Base-by-base conservation (phyloP, 1,284 basidiomycete species). In the Naganishia cerealis region DNA sequence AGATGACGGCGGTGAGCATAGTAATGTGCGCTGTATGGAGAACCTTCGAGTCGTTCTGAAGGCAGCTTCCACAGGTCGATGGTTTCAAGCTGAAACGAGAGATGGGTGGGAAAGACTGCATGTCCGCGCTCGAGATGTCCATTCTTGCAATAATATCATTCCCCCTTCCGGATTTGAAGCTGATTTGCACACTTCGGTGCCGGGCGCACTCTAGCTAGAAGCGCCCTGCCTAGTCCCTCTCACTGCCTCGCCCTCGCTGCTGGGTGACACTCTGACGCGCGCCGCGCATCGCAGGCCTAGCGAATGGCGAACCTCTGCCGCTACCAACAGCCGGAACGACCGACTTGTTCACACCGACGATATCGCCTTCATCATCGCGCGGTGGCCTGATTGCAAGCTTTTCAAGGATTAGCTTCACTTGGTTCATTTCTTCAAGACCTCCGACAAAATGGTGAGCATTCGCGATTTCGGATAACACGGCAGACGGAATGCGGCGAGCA, bases 371-470 rank as follows among this genome's bases (percentile, higher is more conserved):
- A 21, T 50, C 46, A 24, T 24, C 46, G 6, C 33, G 39, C 29
- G n/a, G 36, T 18, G 21, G 29, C 38, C 39, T 38, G 12, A 42
- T 26, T 38, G 43, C 46, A 50, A 52, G 18, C 24, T 39, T 15
- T 56, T 55, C 52, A 54, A 67, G 58, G 36, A 56, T 46, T 36
- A 43, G 36, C 50, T 62, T 61, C 57, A 67, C 50, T 42, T 62
- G 36, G 66, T 61, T 62, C 57, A 53, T 67, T 55, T 67, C 58
- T 36, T 63, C 61, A 68, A 68, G 67, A 68, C 62, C 63, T 39
- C 61, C 67, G 66, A 67, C 59, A 68, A 68, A 65, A 68, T 68
- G 67, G 67, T 68, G 67, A 63, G 67, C 55, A 36, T 58, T 21
- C 29, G 8, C 1, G 43, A 54, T 33, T 48, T 56, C 38, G 53